Evolutionary conservation across 768 basidiomycete species (phyloP).

Genomic region (Pleurotus giganteus): DNA sequence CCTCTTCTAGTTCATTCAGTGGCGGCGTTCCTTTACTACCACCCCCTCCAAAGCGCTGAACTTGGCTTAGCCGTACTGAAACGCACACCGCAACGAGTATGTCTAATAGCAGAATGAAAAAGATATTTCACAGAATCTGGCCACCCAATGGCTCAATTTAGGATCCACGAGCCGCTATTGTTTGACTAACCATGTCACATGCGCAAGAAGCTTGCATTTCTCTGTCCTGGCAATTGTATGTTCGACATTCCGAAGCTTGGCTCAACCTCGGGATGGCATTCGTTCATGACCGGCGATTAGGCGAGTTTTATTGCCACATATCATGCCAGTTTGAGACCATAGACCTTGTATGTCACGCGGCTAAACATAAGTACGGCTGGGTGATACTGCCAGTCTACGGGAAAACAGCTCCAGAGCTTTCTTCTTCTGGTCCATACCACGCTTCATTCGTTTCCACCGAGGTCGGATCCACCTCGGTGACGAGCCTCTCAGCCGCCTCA

Average conservation of each 20-base stretch:
- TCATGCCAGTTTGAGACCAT: neutral
- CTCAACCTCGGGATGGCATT: constrained; percentile 3
- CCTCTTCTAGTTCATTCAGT: constrained; percentile 25
- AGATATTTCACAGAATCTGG: no score
- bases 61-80: no score
- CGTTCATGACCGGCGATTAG: constrained; percentile 2
- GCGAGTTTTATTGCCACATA: neutral
- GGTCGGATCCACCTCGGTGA: constrained; percentile 8
- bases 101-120: no score
- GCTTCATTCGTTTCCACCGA: constrained; percentile 6
- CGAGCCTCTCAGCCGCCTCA: neutral
- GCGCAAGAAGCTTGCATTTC: neutral
- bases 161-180: no score
- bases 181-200: no score
- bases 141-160: no score
- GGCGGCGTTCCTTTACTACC: constrained; percentile 69
- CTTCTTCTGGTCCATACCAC: neutral
- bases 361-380: neutral
- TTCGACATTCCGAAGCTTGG: neutral
- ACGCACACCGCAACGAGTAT: no score
- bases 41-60: constrained; percentile 62
- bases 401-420: constrained; percentile 4
- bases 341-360: neutral
- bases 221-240: neutral
- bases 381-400: neutral